Evolutionary conservation across 2,329 filamentous ascomycete species (phyloP), one percentile per base, ranked within the genome.

Genomic region (Lasiodiplodia sp.): DNA sequence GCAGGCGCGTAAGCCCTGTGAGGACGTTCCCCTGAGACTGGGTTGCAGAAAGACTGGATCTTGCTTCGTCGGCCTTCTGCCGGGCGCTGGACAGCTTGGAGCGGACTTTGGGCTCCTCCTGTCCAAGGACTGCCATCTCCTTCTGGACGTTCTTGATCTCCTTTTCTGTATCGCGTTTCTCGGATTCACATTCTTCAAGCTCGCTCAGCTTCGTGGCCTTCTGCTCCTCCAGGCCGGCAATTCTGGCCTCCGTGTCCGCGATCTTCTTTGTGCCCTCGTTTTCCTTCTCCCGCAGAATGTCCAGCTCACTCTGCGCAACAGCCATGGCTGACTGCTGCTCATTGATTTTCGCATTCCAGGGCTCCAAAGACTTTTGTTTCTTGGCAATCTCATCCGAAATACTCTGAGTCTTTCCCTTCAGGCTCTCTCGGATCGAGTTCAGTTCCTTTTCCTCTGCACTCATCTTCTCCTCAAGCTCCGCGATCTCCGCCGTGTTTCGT

Each of bases 291-390:
- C 89, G 88, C 8, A 99, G 86, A 68, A 99, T 98, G 69, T 94
- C 91, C 73, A 98, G 88, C 79, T 99, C 95, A 79, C 94, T 97
- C 78, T 97, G 92, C 1, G 96, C 94, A 12, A 99, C 94, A 4
- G 95, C 95, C 72, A 97, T 96, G 3, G 92, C 90, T 0, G 94
- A 97, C 76, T 96, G 92, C 79, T 97, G 98, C 77, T 97, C 91
- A 79, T 96, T 97, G 82, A 99, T 95, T 81, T 96, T 98, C 72
- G 94, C 94, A 73, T 91, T 94, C 96, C 96, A 99, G 0, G 96
- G 96, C 80, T 98, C 95, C 12, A 99, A 85, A 0, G 93, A 91
- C 81, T 96, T 97, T 76, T 99, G 96, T 81, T 97, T 97, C 4
- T 86, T 87, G 0, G 94, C 90, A 73, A 99, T 98, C 76, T 97